Percentiles rank a stretch among this genome's conserved stretches.
Evolutionary conservation across 2,329 filamentous ascomycete genomes (phyloP).

Genomic region (Botrytis pseudocinerea): DNA sequence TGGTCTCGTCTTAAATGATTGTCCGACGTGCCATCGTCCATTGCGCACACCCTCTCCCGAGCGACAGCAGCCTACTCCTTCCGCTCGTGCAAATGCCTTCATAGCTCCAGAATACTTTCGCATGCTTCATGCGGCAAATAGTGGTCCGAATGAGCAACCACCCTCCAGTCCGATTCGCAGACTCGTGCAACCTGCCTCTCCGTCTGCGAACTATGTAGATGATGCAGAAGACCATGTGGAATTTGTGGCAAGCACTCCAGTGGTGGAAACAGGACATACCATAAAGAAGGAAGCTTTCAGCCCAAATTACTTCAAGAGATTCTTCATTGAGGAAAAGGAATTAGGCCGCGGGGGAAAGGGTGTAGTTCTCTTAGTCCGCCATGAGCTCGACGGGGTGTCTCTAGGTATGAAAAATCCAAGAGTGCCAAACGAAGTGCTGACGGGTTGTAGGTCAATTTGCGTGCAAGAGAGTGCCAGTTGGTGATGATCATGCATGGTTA

Average conservation of each 20-base stretch:
- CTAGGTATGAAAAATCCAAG: conserved; percentile 51
- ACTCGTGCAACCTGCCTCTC: conserved; percentile 39
- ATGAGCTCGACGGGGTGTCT: conserved; percentile 84
- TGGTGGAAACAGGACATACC: conserved; percentile 54
- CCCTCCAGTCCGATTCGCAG: conserved; percentile 57
- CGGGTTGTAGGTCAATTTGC: conserved; percentile 67
- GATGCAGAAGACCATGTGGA: conserved; percentile 41
- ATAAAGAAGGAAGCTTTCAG: conserved; percentile 88
- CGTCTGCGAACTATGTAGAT: conserved; percentile 34
- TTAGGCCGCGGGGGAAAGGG: conserved; percentile 91
- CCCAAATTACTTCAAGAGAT: conserved; percentile 87
- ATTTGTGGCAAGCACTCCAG: conserved; percentile 56
- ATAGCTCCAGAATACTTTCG: conserved; percentile 94
- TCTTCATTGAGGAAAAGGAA: conserved; percentile 86
- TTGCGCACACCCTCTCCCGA: conserved; percentile 52
- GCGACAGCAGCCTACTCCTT: conserved; percentile 43
- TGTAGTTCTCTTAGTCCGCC: conserved; percentile 89
- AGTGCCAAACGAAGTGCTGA: conserved; percentile 25
- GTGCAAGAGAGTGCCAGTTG: conserved; percentile 94
- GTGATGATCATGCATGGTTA: conserved; percentile 91
- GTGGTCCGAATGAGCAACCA: conserved; percentile 48
- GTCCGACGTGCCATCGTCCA: conserved; percentile 55
- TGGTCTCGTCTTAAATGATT: conserved; percentile 64
- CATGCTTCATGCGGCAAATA: conserved; percentile 68
- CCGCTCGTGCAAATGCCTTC: conserved; percentile 55